Evolutionary conservation across 2,329 filamentous ascomycete genomes (phyloP).

Genomic region (Sarocladium brachiariae): DNA sequence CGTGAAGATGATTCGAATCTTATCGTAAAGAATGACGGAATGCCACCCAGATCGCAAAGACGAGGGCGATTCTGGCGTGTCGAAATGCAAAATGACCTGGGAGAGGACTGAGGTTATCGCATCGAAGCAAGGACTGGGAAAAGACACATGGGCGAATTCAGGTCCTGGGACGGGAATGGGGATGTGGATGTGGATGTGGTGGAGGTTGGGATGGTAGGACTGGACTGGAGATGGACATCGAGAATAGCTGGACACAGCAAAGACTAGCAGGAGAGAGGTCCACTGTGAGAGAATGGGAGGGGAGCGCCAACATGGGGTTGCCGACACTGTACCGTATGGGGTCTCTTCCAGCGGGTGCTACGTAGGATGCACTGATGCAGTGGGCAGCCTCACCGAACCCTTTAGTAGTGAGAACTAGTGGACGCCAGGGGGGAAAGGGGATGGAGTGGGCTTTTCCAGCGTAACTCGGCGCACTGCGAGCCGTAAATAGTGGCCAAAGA

Average conservation of each 20-base stretch:
- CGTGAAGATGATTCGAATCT: neutral
- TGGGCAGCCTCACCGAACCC: neutral
- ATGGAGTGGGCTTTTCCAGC: neutral
- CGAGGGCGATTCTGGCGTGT: neutral
- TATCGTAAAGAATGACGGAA: neutral
- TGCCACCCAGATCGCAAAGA: neutral
- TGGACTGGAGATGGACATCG: too few relatives aligned
- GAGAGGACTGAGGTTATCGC: constrained; percentile 3
- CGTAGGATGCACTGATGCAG: too few relatives aligned
- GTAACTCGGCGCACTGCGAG: neutral
- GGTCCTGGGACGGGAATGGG: neutral
- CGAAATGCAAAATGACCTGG: neutral
- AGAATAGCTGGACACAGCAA: too few relatives aligned
- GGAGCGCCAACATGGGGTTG: too few relatives aligned
- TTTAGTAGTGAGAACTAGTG: neutral
- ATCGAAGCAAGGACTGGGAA: neutral
- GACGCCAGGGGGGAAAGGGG: neutral
- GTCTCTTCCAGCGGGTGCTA: too few relatives aligned
- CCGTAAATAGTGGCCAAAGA: neutral
- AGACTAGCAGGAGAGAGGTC: too few relatives aligned
- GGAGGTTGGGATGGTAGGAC: neutral
- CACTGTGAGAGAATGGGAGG: too few relatives aligned
- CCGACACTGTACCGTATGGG: too few relatives aligned
- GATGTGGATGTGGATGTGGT: neutral
- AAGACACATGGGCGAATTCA: neutral